These are phyloP conservation scores for Plasmopara muralis DNA, from an alignment of 352 stramenopile species.

Conservation along the genomic window DNA sequence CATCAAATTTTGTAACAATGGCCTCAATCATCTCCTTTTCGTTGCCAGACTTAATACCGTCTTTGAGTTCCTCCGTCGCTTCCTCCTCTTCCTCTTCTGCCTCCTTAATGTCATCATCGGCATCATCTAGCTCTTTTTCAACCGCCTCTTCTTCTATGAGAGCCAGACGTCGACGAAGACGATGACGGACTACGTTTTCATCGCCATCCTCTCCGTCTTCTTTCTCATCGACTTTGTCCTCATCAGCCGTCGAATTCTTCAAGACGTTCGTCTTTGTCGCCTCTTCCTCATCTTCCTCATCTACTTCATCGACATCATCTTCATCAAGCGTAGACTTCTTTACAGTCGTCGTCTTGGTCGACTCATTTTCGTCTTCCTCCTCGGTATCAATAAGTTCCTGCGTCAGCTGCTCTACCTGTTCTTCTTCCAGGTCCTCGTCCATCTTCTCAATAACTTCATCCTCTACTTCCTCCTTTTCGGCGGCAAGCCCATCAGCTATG, in stretches of 20 bases:
- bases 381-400: too few relatives aligned
- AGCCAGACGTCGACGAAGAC: conserved; percentile 14
- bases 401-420: not conserved
- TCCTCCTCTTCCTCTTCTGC: conserved; percentile 23
- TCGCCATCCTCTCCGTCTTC: not conserved
- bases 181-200: conserved; percentile 4
- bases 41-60: conserved; percentile 16
- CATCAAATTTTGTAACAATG: conserved; percentile 8
- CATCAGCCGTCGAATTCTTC: too few relatives aligned
- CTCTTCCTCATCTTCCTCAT: too few relatives aligned
- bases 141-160: conserved; percentile 19
- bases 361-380: too few relatives aligned
- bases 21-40: conserved; percentile 20
- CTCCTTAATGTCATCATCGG: conserved; percentile 13
- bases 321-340: too few relatives aligned
- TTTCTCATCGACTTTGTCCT: not conserved
- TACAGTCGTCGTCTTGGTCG: too few relatives aligned
- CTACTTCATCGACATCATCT: too few relatives aligned
- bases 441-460: not conserved
- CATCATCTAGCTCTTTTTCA: conserved; percentile 22
- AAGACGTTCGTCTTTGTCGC: too few relatives aligned
- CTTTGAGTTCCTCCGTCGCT: conserved; percentile 22
- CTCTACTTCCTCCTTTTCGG: not conserved
- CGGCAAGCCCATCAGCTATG: not conserved
- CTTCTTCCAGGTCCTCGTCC: not conserved